A percentile compares a stretch with the other conserved stretches of the same genome.
phyloP scores from a whole-genome alignment of 2,329 filamentous ascomycete genomes.

The Fusarium sulawesiense region DNA sequence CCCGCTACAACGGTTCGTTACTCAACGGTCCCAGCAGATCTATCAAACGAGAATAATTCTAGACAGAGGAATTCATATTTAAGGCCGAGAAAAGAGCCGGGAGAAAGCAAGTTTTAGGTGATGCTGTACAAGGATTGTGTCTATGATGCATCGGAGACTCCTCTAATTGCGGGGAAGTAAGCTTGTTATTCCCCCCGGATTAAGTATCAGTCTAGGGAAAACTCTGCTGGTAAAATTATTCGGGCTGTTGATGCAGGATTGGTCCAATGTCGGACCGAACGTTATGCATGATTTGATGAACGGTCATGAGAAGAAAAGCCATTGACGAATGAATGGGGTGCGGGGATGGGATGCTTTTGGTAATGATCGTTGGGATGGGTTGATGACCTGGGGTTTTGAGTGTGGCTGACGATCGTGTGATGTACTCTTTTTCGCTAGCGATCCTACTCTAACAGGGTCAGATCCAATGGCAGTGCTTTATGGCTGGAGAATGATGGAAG shows the following conservation, averaged over 20 bases:
- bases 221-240: constrained; percentile 11
- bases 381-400: background rate
- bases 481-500: no score
- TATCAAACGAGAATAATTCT: no score
- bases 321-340: constrained; percentile 5
- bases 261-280: constrained; percentile 24
- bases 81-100: constrained; percentile 39
- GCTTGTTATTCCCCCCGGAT: constrained; percentile 13
- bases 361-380: constrained; percentile 16
- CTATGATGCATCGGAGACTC: constrained; percentile 17
- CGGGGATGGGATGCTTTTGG: background rate
- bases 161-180: constrained; percentile 28
- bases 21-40: no score
- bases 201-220: no score
- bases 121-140: constrained; percentile 16
- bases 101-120: constrained; percentile 10
- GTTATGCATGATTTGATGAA: constrained; percentile 17
- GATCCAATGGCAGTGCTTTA: no score
- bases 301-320: background rate
- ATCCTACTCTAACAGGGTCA: background rate
- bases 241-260: background rate
- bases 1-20: background rate
- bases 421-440: fast-evolving
- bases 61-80: background rate
- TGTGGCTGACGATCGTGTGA: background rate